Evolutionary conservation across 2,329 filamentous ascomycete species (phyloP), one percentile per base, ranked within the genome.

Genomic region (Aspergillus texensis): DNA sequence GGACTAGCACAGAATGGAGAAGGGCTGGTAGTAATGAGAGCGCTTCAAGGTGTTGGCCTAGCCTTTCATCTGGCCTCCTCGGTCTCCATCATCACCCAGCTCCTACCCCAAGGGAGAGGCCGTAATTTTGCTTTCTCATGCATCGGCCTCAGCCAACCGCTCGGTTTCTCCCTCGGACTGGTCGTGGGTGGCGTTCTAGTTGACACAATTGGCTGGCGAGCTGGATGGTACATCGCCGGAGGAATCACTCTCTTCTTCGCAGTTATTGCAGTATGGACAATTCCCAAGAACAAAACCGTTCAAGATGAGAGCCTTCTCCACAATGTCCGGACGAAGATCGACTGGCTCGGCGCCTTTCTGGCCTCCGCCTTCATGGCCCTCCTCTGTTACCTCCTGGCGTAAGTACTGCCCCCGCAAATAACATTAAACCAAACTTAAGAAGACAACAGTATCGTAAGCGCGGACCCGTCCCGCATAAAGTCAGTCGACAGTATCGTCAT

Each of bases 131-230:
- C 79, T 0, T 86, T 86, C 66, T 80, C 83, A 0, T 79, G 77
- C 12, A 75, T 86, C 67, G 84, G 85, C 2, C 77, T 79, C 12
- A 80, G 80, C 2, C 83, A 85, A 62, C 83, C 84, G 0, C 67
- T 86, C 11, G 85, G 85, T 0, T 86, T 84, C 61, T 80, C 78
- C 0, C 63, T 86, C 0, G 85, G 85, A 0, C 75, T 87, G 3
- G 78, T 83, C 0, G 53, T 74, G 1, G 72, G 73, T 8, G 73
- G 72, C 5, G 72, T 87, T 3, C 78, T 87, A 39, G 75, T 79
- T 1, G 78, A 83, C 36, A 78, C 75, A 0, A 78, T 84, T 53
- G 82, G 83, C 2, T 87, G 85, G 85, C 72, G 84, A 52, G 81
- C 75, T 64, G 84, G 82, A 0, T 88, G 82, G 67, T 82, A 85